phyloP scores from a whole-genome alignment of 2,329 filamentous ascomycete species.

The Fusarium tanahbumbuense region DNA sequence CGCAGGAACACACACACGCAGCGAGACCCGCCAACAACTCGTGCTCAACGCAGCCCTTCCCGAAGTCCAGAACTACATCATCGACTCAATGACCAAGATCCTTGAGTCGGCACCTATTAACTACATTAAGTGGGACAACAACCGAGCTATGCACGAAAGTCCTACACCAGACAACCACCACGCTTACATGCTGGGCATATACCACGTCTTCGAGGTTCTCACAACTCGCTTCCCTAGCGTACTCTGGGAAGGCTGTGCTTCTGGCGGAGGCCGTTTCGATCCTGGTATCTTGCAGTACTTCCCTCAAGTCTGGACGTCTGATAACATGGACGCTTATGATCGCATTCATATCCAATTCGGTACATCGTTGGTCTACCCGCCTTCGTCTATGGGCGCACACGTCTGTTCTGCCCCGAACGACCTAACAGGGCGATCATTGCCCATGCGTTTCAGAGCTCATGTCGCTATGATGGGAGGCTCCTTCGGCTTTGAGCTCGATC shows the following conservation, averaged over 20 bases:
- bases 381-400: slow-evolving; percentile 74
- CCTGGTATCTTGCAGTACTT: slow-evolving; percentile 72
- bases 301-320: slow-evolving; percentile 73
- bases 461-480: slow-evolving; percentile 77
- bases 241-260: slow-evolving; percentile 74
- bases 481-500: slow-evolving; percentile 73
- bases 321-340: slow-evolving; percentile 72
- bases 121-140: slow-evolving; percentile 78
- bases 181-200: slow-evolving; percentile 72
- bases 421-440: slow-evolving; percentile 64
- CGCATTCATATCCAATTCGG: slow-evolving; percentile 73
- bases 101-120: slow-evolving; percentile 64
- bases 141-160: slow-evolving; percentile 71
- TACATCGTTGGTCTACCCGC: slow-evolving; percentile 71
- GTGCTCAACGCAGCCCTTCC: slow-evolving; percentile 70
- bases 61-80: slow-evolving; percentile 73
- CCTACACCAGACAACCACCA: slow-evolving; percentile 65
- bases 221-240: slow-evolving; percentile 70
- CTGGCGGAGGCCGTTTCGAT: slow-evolving; percentile 73
- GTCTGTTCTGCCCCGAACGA: slow-evolving; percentile 71
- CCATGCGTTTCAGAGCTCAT: slow-evolving; percentile 70
- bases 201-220: slow-evolving; percentile 69
- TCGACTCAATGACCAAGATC: slow-evolving; percentile 64
- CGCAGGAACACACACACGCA: slow-evolving; percentile 66
- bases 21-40: slow-evolving; percentile 67